Evolutionary conservation across 768 basidiomycete species (phyloP).

Genomic region (Suillus lakei): DNA sequence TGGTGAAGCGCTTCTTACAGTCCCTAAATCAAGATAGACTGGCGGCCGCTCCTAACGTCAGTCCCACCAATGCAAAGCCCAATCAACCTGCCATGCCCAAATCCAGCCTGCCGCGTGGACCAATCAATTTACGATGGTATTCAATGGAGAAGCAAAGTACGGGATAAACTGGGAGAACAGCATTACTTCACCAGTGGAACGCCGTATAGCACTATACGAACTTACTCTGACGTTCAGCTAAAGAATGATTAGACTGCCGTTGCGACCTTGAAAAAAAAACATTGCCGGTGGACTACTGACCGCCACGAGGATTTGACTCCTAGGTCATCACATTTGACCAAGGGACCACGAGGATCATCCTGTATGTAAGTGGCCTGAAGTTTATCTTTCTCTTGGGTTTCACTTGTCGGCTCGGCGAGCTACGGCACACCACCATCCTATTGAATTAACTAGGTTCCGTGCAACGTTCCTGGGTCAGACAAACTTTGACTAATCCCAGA

Average conservation of each 20-base stretch:
- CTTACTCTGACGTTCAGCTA: neutral
- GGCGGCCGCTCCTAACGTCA: slow-evolving; percentile 4
- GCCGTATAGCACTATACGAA: neutral
- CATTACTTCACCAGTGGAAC: neutral
- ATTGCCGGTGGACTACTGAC: too few relatives aligned
- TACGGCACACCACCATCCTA: neutral
- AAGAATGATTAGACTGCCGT: neutral
- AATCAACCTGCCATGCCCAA: slow-evolving; percentile 1
- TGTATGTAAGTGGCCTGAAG: neutral
- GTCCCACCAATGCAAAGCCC: neutral
- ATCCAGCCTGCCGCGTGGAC: neutral
- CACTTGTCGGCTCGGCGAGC: neutral
- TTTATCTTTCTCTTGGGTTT: neutral
- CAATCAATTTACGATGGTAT: neutral
- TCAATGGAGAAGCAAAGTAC: neutral
- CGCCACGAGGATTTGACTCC: neutral
- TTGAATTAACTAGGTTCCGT: neutral
- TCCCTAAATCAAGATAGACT: neutral
- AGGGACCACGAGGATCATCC: neutral
- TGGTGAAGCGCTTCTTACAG: neutral
- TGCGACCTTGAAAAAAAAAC: neutral
- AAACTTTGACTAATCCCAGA: slow-evolving; percentile 4
- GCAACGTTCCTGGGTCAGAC: neutral
- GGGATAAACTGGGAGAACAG: neutral
- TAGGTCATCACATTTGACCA: neutral